phyloP scores from a whole-genome alignment of 352 stramenopile genomes.

The Pythium scleroteichum region DNA sequence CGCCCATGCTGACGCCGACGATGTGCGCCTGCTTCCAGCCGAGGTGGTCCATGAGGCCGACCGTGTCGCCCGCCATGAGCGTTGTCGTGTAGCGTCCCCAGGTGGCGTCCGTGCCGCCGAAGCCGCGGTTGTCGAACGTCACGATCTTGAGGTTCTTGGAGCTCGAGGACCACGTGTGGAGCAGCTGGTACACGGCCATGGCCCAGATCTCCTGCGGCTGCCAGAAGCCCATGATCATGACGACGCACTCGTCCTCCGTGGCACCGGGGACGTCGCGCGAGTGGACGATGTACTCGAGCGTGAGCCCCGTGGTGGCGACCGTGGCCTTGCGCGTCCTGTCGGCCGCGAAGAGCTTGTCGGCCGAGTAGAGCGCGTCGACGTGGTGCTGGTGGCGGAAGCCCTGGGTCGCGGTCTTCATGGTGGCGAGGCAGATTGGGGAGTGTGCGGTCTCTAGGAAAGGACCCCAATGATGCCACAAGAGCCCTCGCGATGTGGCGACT shows the following conservation, averaged over 20 bases:
- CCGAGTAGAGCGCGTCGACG: constrained; percentile 41
- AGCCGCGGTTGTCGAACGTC: constrained; percentile 62
- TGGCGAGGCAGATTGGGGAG: no score
- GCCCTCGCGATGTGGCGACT: no score
- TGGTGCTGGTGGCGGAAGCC: constrained; percentile 42
- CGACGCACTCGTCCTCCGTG: constrained; percentile 19
- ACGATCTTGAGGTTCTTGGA: constrained; percentile 41
- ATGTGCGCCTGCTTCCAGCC: constrained; percentile 48
- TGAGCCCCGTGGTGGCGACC: constrained; percentile 40
- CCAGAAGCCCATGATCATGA: constrained; percentile 35
- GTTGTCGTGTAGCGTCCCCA: constrained; percentile 58
- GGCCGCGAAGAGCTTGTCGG: constrained; percentile 29
- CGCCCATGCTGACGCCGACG: constrained; percentile 37
- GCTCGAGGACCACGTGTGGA: constrained; percentile 8
- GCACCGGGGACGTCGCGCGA: neutral
- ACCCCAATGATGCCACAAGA: no score
- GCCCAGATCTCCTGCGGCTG: constrained; percentile 27
- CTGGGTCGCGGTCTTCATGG: constrained; percentile 5
- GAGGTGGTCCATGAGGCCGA: constrained; percentile 54
- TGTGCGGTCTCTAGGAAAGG: no score
- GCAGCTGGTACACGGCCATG: constrained; percentile 19
- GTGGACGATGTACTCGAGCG: constrained; percentile 39
- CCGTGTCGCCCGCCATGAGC: constrained; percentile 58
- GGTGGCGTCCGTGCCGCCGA: constrained; percentile 43
- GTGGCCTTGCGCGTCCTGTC: constrained; percentile 34